A percentile compares a stretch with the other conserved stretches of the same genome.
These are phyloP conservation scores for Cutaneotrichosporon cyanovorans DNA, from an alignment of 1,284 basidiomycete species.

Conservation along the genomic window DNA sequence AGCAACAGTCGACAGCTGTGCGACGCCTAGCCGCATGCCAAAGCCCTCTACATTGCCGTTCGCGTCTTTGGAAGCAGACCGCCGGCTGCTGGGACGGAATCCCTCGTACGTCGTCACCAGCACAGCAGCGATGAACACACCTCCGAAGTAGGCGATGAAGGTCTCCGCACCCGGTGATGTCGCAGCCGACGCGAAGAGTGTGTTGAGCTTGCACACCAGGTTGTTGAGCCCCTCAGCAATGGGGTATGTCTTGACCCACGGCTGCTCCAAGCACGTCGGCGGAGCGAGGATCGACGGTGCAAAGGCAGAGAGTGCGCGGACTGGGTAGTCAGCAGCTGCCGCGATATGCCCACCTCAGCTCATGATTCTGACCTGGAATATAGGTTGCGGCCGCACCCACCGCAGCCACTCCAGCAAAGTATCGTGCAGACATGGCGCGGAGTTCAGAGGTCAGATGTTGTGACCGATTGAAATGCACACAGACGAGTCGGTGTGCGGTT, in stretches of 20 bases:
- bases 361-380: no score
- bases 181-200: not conserved
- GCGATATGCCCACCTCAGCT: no score
- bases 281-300: not conserved
- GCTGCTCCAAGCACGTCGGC: conserved; percentile 10
- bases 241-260: conserved; percentile 1
- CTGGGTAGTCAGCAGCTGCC: not conserved
- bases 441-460: no score
- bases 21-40: conserved; percentile 13
- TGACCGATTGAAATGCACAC: no score
- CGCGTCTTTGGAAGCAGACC: conserved; percentile 1
- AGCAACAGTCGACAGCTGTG: conserved; percentile 6
- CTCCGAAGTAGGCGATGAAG: conserved; percentile 6
- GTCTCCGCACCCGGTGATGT: not conserved
- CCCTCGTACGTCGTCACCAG: conserved; percentile 11
- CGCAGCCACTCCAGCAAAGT: no score
- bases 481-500: no score
- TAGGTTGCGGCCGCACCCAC: no score
- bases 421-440: no score
- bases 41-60: conserved; percentile 8
- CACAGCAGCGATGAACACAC: conserved; percentile 3
- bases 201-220: conserved; percentile 13
- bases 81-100: conserved; percentile 12
- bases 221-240: conserved; percentile 1
- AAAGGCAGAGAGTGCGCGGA: not conserved